phyloP scores from a whole-genome alignment of 306 rosid genomes.

The Potentilla sterilis region DNA sequence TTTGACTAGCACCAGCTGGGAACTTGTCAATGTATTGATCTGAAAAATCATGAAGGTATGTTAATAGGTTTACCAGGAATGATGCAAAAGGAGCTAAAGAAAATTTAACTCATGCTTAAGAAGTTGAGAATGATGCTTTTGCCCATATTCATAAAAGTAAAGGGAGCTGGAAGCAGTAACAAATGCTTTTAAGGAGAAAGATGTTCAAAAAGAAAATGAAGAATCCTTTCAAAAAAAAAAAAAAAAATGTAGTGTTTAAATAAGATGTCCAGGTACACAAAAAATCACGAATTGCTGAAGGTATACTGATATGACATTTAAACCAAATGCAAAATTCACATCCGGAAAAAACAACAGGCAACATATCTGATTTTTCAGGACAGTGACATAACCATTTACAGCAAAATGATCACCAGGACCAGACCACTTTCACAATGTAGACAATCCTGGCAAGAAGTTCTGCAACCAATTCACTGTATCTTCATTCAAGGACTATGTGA shows the following conservation, averaged over 20 bases:
- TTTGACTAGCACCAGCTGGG: slow-evolving; percentile 78
- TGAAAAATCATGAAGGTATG: slow-evolving; percentile 22
- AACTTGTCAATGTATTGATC: slow-evolving; percentile 72
- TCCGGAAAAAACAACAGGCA: background rate
- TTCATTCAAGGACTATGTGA: background rate
- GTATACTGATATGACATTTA: background rate
- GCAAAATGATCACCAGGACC: background rate
- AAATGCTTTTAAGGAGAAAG: background rate
- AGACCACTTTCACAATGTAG: background rate
- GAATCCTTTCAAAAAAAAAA: background rate
- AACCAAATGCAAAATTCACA: background rate
- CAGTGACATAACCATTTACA: background rate
- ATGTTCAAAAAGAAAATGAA: background rate
- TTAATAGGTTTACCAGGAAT: background rate
- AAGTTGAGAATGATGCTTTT: background rate
- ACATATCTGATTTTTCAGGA: background rate
- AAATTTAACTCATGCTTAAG: background rate
- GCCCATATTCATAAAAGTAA: background rate
- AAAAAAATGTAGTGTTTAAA: background rate
- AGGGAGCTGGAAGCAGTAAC: slow-evolving; percentile 6
- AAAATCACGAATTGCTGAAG: background rate
- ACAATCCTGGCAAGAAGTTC: background rate
- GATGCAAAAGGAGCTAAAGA: slow-evolving; percentile 13
- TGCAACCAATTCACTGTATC: background rate
- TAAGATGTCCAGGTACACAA: background rate